Conservation (phyloP, 306 rosid species). For the Amphicarpaea edgeworthii region DNA sequence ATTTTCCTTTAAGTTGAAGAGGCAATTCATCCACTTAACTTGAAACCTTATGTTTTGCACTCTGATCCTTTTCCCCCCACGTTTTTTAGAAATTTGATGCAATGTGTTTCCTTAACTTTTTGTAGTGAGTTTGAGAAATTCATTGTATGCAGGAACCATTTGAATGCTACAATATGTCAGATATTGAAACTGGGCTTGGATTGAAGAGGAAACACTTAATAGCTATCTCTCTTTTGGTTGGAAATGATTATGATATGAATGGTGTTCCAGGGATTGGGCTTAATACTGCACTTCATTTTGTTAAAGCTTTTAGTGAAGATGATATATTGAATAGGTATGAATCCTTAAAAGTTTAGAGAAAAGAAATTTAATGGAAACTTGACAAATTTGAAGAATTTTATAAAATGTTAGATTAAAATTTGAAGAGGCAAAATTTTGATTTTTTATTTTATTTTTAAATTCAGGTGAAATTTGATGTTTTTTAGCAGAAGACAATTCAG, state of each 20-base stretch:
- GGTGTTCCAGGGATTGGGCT: conserved; percentile 92
- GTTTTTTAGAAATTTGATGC: no score
- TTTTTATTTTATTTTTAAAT: not conserved
- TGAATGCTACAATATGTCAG: conserved; percentile 88
- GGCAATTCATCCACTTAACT: no score
- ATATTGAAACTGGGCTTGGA: conserved; percentile 87
- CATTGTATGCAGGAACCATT: conserved; percentile 80
- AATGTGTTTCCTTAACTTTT: no score
- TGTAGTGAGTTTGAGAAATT: no score
- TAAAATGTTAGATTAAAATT: not conserved
- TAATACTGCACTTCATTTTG: conserved; percentile 82
- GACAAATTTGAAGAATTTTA: not conserved
- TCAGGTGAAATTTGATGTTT: not conserved
- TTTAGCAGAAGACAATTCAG: not conserved
- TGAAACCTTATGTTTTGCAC: no score
- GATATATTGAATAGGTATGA: conserved; percentile 75
- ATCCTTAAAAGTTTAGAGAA: not conserved
- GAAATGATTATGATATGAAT: conserved; percentile 81
- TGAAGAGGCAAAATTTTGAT: not conserved
- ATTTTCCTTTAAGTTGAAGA: no score
- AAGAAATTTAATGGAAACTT: not conserved
- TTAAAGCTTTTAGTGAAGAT: conserved; percentile 71
- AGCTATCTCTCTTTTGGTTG: conserved; percentile 86
- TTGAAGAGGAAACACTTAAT: conserved; percentile 89
- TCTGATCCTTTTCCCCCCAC: no score